These are phyloP conservation scores for Penicillium riverlandense DNA, from an alignment of 495 filamentous ascomycete species.

Conservation along the genomic window DNA sequence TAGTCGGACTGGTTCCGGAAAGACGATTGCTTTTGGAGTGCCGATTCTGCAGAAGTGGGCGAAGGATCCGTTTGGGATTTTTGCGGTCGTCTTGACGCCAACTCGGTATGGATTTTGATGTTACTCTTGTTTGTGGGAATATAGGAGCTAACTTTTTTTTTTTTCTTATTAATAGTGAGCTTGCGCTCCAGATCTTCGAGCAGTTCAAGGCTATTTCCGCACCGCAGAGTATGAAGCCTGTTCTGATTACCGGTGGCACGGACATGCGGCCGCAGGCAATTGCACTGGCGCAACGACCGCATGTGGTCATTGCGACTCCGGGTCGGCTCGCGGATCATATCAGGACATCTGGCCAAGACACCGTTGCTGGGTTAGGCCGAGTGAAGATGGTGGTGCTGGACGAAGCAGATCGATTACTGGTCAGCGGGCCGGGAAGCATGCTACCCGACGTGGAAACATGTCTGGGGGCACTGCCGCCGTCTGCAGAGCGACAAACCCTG, in stretches of 20 bases:
- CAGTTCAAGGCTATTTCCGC: constrained; percentile 88
- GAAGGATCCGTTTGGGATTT: constrained; percentile 85
- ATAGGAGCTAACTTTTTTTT: background rate
- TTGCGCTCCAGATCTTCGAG: constrained; percentile 92
- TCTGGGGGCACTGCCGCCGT: constrained; percentile 67
- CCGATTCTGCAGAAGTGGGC: constrained; percentile 93
- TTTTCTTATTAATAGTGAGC: constrained; percentile 55
- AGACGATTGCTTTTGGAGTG: constrained; percentile 93
- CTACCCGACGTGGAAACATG: constrained; percentile 89
- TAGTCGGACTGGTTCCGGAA: constrained; percentile 93
- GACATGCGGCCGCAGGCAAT: constrained; percentile 92
- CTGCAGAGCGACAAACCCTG: constrained; percentile 69
- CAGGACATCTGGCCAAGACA: constrained; percentile 80
- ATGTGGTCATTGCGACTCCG: constrained; percentile 91
- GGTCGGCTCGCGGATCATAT: constrained; percentile 94
- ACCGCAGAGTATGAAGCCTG: constrained; percentile 73
- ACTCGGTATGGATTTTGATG: constrained; percentile 52
- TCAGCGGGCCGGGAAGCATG: constrained; percentile 73
- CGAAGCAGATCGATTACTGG: constrained; percentile 88
- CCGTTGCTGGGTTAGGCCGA: constrained; percentile 67
- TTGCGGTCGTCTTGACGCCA: constrained; percentile 80
- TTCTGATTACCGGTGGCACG: constrained; percentile 81
- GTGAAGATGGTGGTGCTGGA: constrained; percentile 86
- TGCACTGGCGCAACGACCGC: constrained; percentile 69
- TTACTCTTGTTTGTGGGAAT: background rate